Base-by-base conservation (phyloP, 2,329 filamentous ascomycete species). In the Colletotrichum sp. region DNA sequence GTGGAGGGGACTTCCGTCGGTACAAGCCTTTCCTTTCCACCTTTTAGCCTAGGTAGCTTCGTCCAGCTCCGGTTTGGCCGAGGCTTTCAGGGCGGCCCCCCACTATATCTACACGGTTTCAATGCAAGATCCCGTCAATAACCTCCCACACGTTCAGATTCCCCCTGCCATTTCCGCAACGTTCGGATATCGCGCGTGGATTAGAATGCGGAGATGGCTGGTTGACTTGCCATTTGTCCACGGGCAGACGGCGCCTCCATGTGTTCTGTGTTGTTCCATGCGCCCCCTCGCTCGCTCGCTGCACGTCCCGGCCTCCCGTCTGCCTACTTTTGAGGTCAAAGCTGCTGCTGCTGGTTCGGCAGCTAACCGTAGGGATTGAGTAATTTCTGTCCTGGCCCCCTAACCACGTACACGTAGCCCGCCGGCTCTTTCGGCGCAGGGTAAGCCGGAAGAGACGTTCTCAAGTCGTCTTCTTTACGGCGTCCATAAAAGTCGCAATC, bases 41-140 rank as follows among this genome's bases (percentile, higher is more conserved):
- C 62, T n/a, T 43, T 43, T 43, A 43, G 16, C 39, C 39, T 43
- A n/a, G 39, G 39, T 43, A 43, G 39, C 39, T 66, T 55, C 28
- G n/a, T 55, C n/a, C 27, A 25, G 25, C 18, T 71, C 69, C 73
- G 62, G 56, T 60, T 55, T 66, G 69, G 28, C 73, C 73, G 62
- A 75, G 68, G 68, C 39, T 75, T 71, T 60, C 48, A 58, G 18
- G 71, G 71, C 34, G 43, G 8, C 52, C 39, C 72, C 36, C 60
- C 68, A 75, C 61, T 55, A 39, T 28, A 39, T 22, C 62, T 34
- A 52, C 55, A 43, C 18, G 27, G 60, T 43, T 25, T 43, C n/a
- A 10, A n/a, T 43, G 9, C 39, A 43, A 43, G 18, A 43, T 43
- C 39, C 39, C 39, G 39, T 10, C 39, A 10, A n/a, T 30, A 61